Evolutionary conservation across 2,329 filamentous ascomycete genomes (phyloP).

Genomic region (Colletotrichum navitas): DNA sequence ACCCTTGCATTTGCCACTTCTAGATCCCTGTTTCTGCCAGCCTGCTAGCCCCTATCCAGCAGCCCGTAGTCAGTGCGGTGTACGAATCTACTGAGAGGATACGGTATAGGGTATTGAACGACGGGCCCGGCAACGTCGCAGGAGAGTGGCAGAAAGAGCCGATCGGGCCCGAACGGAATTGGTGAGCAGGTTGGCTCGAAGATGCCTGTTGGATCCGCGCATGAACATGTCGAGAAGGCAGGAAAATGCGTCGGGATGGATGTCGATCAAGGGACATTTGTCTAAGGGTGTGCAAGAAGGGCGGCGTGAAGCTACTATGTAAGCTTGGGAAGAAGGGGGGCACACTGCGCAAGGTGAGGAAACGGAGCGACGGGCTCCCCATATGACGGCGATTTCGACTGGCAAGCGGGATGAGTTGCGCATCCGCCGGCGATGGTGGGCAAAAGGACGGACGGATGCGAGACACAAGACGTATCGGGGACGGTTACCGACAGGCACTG

Average conservation of each 20-base stretch:
- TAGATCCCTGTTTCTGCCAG: too few relatives aligned
- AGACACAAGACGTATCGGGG: conserved; percentile 39
- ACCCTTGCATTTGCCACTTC: too few relatives aligned
- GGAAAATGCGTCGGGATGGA: not conserved
- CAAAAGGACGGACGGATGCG: conserved; percentile 40
- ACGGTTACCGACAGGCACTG: conserved; percentile 15
- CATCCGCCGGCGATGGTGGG: conserved; percentile 30
- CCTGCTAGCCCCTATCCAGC: too few relatives aligned
- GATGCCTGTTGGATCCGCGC: not conserved
- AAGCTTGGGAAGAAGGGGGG: not conserved
- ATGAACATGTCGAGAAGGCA: not conserved
- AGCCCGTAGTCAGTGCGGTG: too few relatives aligned
- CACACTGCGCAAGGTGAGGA: not conserved
- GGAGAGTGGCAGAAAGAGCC: conserved; percentile 20
- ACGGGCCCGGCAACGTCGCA: conserved; percentile 35
- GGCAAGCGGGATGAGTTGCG: conserved; percentile 26
- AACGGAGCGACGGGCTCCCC: conserved; percentile 12
- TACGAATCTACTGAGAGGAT: too few relatives aligned
- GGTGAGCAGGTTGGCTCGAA: not conserved
- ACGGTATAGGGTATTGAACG: conserved; percentile 2
- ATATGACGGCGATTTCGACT: conserved; percentile 6
- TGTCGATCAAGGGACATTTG: not conserved
- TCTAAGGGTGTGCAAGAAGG: not conserved
- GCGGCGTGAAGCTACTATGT: not conserved
- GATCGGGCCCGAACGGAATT: conserved; percentile 28